Base-by-base conservation (phyloP, 1,284 basidiomycete genomes). In the Pseudozyma tsukubaensis region DNA sequence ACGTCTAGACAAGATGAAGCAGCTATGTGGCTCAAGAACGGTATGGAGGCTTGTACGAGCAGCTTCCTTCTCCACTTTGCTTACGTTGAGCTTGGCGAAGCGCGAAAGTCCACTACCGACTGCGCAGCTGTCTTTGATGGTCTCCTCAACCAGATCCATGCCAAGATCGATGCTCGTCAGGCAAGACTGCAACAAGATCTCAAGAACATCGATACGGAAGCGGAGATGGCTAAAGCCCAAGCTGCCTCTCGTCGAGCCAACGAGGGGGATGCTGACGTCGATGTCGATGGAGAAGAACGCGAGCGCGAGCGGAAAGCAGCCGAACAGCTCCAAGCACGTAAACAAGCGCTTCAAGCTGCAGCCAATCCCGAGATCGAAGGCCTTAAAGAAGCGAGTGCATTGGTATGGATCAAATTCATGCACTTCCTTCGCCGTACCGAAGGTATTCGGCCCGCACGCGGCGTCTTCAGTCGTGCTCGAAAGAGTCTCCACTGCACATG, bases 1-100 rank as follows among this genome's bases (percentile, higher is more conserved):
- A 86, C 90, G n/a, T 91, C 91, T 53, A 92, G 92, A 83, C 86
- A 87, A 7, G 94, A 97, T 11, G 94, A 98, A 76, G 93, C 92
- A 0, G 81, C 91, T 13, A 88, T 88, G n/a, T 89, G 93, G 58
- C 88, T 97, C 58, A 92, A 92, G 84, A 88, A 91, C 3, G 96
- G 95, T 2, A 89, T 95, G 62, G 90, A 94, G 69, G 94, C 94
- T 11, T 97, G 94, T 84, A 91, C 94, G 0, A 87, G 89, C 11
- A 93, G 94, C 83, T 94, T 93, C 83, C 88, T 97, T 0, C 88
- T 99, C 18, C 92, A 91, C 50, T 97, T 94, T 85, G 92, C 94
- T 0, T 92, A 92, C 69, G 91, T 91, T n/a, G 96, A 98, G 84
- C 87, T 88, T 1, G 89, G 91, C 67, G 95, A 98, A 85, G 85